A percentile compares a stretch with the other conserved stretches of the same genome.
These are phyloP conservation scores for Geranomyces michiganensis DNA, from an alignment of 192 early-diverging fungal genomes.

Conservation along the genomic window DNA sequence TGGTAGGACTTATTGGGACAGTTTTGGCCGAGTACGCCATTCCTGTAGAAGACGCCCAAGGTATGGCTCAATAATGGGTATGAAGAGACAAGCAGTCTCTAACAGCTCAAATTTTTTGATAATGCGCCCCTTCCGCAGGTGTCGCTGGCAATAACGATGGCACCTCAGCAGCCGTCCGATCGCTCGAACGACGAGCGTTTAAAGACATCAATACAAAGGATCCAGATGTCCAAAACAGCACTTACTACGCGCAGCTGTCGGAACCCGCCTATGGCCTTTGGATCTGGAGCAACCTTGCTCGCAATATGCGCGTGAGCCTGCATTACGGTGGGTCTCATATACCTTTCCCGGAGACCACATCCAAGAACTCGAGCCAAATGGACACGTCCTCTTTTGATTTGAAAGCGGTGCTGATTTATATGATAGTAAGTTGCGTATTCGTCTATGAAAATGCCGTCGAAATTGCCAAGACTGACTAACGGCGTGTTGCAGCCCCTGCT, in stretches of 20 bases:
- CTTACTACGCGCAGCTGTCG: slow-evolving; percentile 21
- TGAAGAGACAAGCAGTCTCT: no score
- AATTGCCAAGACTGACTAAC: neutral
- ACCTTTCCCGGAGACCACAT: slow-evolving; percentile 3
- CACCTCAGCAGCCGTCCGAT: no score
- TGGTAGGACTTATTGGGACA: no score
- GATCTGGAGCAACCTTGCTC: slow-evolving; percentile 33
- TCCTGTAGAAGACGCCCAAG: no score
- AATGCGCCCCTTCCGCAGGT: no score
- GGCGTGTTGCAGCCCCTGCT: slow-evolving; percentile 11
- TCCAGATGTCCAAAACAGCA: slow-evolving; percentile 1
- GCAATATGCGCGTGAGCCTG: slow-evolving; percentile 14
- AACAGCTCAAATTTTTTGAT: no score
- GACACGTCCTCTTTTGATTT: neutral
- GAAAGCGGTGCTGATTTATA: slow-evolving; percentile 11
- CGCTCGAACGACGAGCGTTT: slow-evolving; percentile 14
- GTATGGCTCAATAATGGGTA: no score
- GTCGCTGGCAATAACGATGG: no score
- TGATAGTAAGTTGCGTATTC: slow-evolving; percentile 16
- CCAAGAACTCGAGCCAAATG: neutral
- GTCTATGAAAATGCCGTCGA: neutral
- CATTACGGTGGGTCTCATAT: slow-evolving; percentile 19
- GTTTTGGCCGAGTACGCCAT: no score
- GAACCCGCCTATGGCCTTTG: slow-evolving; percentile 21
- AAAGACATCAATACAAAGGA: slow-evolving; percentile 24